A percentile compares a stretch with the other conserved stretches of the same genome.
These are phyloP conservation scores for Cicer judaicum DNA, from an alignment of 306 rosid species.

Conservation along the genomic window DNA sequence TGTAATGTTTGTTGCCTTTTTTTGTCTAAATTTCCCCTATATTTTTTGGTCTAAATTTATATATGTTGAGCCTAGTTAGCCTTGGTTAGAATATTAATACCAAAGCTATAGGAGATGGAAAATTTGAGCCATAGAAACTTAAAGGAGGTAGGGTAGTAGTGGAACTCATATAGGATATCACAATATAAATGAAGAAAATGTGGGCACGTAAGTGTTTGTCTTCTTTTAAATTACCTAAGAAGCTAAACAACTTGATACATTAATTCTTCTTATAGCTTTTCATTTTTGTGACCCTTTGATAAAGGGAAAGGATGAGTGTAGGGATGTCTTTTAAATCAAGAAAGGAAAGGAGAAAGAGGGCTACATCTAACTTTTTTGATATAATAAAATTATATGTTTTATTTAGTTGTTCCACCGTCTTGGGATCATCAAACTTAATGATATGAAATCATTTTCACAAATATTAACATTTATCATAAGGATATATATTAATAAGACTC, in stretches of 20 bases:
- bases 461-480: too few relatives aligned
- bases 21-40: too few relatives aligned
- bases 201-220: constrained; percentile 39
- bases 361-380: constrained; percentile 35
- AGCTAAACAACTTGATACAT: constrained; percentile 40
- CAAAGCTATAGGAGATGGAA: constrained; percentile 30
- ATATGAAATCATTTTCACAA: constrained; percentile 1
- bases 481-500: too few relatives aligned
- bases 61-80: constrained; percentile 27
- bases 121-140: constrained; percentile 22
- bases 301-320: constrained; percentile 13
- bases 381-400: constrained; percentile 26
- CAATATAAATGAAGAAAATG: constrained; percentile 30
- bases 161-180: constrained; percentile 51
- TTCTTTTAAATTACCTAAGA: constrained; percentile 41
- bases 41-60: neutral
- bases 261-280: constrained; percentile 28
- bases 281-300: constrained; percentile 17
- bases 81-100: constrained; percentile 15
- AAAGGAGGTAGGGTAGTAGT: constrained; percentile 41
- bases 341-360: constrained; percentile 39
- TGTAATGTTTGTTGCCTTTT: neutral
- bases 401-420: constrained; percentile 36
- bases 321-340: constrained; percentile 40
- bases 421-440: constrained; percentile 60